phyloP scores from a whole-genome alignment of 148 eudicot species.

The Oxyria digyna region DNA sequence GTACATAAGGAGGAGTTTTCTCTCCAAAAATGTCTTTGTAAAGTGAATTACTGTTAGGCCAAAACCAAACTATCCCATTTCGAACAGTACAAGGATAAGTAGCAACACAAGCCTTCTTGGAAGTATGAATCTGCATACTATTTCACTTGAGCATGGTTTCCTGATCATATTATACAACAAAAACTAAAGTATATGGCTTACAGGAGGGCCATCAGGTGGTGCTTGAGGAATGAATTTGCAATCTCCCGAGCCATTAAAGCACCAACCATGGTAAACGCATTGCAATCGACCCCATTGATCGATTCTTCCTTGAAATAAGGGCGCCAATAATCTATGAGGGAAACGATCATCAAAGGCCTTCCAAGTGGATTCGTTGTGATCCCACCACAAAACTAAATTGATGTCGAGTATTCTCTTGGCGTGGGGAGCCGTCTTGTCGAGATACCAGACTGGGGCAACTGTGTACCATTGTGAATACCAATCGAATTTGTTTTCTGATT shows the following conservation, averaged over 20 bases:
- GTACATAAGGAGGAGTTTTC: conserved; percentile 53
- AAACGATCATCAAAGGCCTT: conserved; percentile 68
- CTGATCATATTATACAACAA: not conserved
- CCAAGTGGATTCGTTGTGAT: conserved; percentile 42
- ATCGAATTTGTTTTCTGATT: conserved; percentile 31
- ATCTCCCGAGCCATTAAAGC: conserved; percentile 54
- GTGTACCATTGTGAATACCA: conserved; percentile 76
- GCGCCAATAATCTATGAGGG: conserved; percentile 85
- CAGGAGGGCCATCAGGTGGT: conserved; percentile 63
- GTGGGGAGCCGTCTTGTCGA: conserved; percentile 67
- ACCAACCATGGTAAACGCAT: conserved; percentile 89
- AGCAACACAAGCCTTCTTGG: conserved; percentile 64
- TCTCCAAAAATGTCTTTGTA: conserved; percentile 30
- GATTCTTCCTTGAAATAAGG: conserved; percentile 67
- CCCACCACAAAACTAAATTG: conserved; percentile 82
- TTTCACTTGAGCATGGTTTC: not conserved
- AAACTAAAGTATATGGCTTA: too few relatives aligned
- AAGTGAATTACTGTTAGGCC: conserved; percentile 59
- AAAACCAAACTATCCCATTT: conserved; percentile 77
- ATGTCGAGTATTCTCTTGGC: conserved; percentile 50
- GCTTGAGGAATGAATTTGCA: conserved; percentile 74
- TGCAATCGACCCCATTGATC: conserved; percentile 80
- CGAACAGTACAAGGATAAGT: conserved; percentile 61
- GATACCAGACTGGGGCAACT: conserved; percentile 48
- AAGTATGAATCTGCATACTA: conserved; percentile 44